Evolutionary conservation across 768 basidiomycete genomes (phyloP), one percentile per base, ranked within the genome.

Genomic region (Dioszegia aurantiaca): DNA sequence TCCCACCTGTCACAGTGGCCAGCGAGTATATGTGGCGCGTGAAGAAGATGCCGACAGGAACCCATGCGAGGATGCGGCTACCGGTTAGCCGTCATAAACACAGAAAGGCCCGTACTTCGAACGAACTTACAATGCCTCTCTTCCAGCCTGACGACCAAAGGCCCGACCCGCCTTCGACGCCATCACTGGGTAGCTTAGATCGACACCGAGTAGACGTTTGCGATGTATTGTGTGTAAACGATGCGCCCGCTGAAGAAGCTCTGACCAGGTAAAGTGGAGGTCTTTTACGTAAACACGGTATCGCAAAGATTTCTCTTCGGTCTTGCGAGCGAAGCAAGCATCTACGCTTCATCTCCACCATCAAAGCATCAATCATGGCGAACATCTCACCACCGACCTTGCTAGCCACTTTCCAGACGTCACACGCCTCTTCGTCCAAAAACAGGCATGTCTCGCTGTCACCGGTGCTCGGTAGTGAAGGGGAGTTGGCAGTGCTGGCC

Each of bases 11-110:
- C 21, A 77, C 58, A 10, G 65, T 68, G 10, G 72, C 75, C 4
- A 75, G 43, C 21, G 75, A 77, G 53, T 77, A 77, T 17, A 73
- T 60, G 65, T 77, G 70, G 6, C 70, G 59, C 16, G 70, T 72
- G 64, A 77, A 73, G 70, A 74, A 77, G 37, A 77, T 61, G 14
- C 73, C 75, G 16, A 74, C 73, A 2, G 75, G 75, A 11, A 77
- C 55, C 75, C 75, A 77, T 31, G 67, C 67, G 3, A 72, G 59
- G 21, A 72, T 63, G 12, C 65, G 62, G 43, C 72, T 73, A 33
- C 40, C 24, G 16, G 39, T 16, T 41, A 11, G 27, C 23, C 45
- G 8, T 5, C 19, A 10, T n/a, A 8, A n/a, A 8, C 19, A 8
- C 9, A 17, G 14, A 42, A 42, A 8, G 40, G 8, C 10, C 9